Evolutionary conservation across 1,284 basidiomycete species (phyloP), one percentile per base, ranked within the genome.

Genomic region (Ceratobasidium sp.): DNA sequence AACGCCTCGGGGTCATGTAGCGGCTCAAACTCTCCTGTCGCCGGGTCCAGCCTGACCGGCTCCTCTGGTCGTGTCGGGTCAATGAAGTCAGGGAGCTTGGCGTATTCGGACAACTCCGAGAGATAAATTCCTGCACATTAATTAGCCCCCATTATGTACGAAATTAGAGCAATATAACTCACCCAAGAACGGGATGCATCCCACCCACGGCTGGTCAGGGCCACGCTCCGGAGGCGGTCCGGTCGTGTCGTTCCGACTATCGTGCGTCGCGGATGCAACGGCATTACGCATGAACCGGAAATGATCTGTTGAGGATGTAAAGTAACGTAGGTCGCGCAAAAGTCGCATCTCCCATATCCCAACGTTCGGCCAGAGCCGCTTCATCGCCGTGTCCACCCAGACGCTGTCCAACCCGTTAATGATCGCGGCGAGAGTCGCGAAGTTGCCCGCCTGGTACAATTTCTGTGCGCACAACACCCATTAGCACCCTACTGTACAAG

Each of bases 181-280:
- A 92, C 93, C 92, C 44, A 94, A 88, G 83, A 94, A 94, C 0
- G 93, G 93, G 22, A 94, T 86, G 79, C 93, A 93, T 11, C 87
- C 85, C 9, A 87, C 82, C 15, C 87, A 85, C 4, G 24, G 9
- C 57, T 60, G 57, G 31, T 60, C 57, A 17, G 57, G 41, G 2
- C 57, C 57, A 8, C 33, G 29, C 17, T 60, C 57, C 57, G 57
- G 41, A 2, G 57, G 57, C 11, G 36, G 4, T 41, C 36, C 36
- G 11, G 36, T 41, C 15, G 57, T 44, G 3, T 60, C 57, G 31
- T 41, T 44, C 31, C 33, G 57, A 29, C 7, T 60, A n/a, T 59
- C 66, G 44, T 71, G 66, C 14, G 66, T 71, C 27, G 48, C 53
- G 24, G 54, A 71, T 19, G 57, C 87, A 22, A 92, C 87, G 7